Percentiles rank a stretch among this genome's conserved stretches.
phyloP scores from a whole-genome alignment of 2,329 filamentous ascomycete genomes.

The Calonectria hongkongensis region DNA sequence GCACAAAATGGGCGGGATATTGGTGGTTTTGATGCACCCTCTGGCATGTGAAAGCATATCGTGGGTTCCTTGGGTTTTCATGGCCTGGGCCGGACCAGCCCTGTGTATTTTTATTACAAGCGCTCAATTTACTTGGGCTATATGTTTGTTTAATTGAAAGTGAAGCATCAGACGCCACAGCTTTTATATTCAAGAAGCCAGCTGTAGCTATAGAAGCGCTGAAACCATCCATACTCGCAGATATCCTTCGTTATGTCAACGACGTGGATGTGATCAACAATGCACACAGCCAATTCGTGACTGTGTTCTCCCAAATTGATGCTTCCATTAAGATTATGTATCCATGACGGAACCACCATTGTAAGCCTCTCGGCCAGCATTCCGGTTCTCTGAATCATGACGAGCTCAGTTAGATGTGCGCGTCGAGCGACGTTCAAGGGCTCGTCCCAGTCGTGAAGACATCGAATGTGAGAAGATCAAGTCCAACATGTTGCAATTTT shows the following conservation, averaged over 20 bases:
- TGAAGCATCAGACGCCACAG: not conserved
- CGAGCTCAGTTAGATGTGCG: not conserved
- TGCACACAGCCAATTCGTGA: not conserved
- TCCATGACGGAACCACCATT: not conserved
- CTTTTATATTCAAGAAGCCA: too few species aligned
- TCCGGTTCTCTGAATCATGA: not conserved
- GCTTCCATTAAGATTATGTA: not conserved
- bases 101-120: slow-evolving; percentile 8
- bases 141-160: not conserved
- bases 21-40: slow-evolving; percentile 2
- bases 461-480: not conserved
- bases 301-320: not conserved
- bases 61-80: not conserved
- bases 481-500: slow-evolving; percentile 41
- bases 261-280: not conserved
- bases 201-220: too few species aligned
- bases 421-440: too few species aligned
- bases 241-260: not conserved
- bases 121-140: not conserved
- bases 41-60: not conserved
- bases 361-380: not conserved
- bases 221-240: too few species aligned
- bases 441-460: not conserved
- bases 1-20: slow-evolving; percentile 17
- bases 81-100: not conserved